phyloP scores from a whole-genome alignment of 495 filamentous ascomycete genomes.

The Parmelia sp. region DNA sequence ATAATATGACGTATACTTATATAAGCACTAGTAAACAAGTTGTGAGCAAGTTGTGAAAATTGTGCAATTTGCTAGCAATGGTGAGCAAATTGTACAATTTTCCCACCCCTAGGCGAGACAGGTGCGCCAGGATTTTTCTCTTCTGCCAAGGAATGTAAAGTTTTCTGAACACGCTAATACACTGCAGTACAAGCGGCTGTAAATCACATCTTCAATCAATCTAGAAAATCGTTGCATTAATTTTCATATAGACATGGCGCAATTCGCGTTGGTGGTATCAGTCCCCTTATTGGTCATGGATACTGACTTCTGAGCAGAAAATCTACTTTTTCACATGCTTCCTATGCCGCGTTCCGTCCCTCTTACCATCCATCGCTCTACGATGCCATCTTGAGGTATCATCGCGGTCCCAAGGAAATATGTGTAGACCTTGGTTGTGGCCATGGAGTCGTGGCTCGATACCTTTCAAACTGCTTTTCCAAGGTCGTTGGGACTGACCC shows the following conservation, averaged over 20 bases:
- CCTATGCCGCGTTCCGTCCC: conserved; percentile 59
- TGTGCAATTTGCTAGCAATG: neutral
- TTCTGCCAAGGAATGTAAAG: too few species aligned
- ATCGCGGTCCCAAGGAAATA: conserved; percentile 35
- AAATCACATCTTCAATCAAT: too few species aligned
- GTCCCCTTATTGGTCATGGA: neutral
- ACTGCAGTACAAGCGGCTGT: too few species aligned
- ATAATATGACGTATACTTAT: too few species aligned
- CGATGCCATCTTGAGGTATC: conserved; percentile 40
- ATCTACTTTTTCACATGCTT: conserved; percentile 46
- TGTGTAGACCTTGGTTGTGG: conserved; percentile 58
- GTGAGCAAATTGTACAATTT: neutral
- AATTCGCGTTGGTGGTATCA: neutral
- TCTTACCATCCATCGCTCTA: conserved; percentile 47
- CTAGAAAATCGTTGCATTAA: neutral
- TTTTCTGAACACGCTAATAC: too few species aligned
- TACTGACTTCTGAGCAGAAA: conserved; percentile 30
- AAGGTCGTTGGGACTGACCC: conserved; percentile 24
- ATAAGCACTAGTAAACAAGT: neutral
- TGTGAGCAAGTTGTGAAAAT: neutral
- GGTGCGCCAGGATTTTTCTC: too few species aligned
- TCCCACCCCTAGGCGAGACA: neutral
- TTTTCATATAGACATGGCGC: neutral
- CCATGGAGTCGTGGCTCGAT: conserved; percentile 52
- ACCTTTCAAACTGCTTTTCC: conserved; percentile 44